These are phyloP conservation scores for Hypholoma fasciculare DNA, from an alignment of 768 basidiomycete genomes.

Conservation along the genomic window DNA sequence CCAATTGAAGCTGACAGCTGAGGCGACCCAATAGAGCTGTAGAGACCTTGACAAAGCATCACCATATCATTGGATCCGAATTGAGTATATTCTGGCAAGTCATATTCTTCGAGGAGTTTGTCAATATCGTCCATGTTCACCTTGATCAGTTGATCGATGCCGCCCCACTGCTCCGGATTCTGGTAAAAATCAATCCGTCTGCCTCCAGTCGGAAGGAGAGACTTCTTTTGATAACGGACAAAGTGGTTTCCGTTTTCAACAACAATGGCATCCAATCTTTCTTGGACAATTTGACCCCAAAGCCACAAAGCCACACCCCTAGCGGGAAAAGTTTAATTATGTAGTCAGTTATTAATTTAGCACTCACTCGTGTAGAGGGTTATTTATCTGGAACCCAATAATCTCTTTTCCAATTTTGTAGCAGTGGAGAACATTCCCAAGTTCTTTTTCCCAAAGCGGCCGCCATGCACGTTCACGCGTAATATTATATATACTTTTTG, in stretches of 20 bases:
- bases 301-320: constrained; percentile 22
- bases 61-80: too few relatives aligned
- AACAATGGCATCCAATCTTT: constrained; percentile 13
- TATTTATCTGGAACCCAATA: constrained; percentile 18
- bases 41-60: too few relatives aligned
- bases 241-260: constrained; percentile 16
- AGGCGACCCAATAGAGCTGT: too few relatives aligned
- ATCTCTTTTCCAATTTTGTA: constrained; percentile 19
- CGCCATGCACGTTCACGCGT: constrained; percentile 27
- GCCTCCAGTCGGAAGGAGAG: constrained; percentile 22
- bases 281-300: constrained; percentile 24
- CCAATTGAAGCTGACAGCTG: too few relatives aligned
- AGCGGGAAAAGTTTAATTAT: neutral
- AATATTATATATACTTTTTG: constrained; percentile 29
- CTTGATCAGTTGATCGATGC: constrained; percentile 16
- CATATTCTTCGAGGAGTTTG: constrained; percentile 4
- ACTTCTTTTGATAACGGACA: constrained; percentile 19
- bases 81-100: too few relatives aligned
- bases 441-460: constrained; percentile 25
- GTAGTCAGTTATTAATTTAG: neutral
- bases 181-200: constrained; percentile 22
- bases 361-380: constrained; percentile 21
- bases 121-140: constrained; percentile 14
- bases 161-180: constrained; percentile 16
- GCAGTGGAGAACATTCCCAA: constrained; percentile 20